phyloP scores from a whole-genome alignment of 805 yeast genomes.

The Candida montana region DNA sequence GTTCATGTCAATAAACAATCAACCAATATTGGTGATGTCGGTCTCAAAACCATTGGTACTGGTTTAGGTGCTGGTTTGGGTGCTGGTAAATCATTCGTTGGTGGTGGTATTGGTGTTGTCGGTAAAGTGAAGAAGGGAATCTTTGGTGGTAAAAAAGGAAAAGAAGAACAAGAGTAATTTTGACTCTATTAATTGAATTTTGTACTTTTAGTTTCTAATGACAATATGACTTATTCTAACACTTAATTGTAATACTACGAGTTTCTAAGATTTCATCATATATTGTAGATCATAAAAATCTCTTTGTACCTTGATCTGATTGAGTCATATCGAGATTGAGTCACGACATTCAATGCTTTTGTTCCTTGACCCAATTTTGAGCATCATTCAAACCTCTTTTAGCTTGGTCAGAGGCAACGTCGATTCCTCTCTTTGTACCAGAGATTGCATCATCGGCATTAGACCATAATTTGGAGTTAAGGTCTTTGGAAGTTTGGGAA shows the following conservation, averaged over 20 bases:
- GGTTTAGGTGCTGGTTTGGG: slow-evolving; percentile 43
- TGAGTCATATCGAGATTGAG: no score
- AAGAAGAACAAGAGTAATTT: slow-evolving; percentile 1
- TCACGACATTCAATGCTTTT: slow-evolving; percentile 8
- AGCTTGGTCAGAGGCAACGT: slow-evolving; percentile 17
- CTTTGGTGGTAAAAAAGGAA: slow-evolving; percentile 28
- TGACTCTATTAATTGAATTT: no score
- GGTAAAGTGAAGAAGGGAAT: slow-evolving; percentile 37
- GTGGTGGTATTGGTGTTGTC: slow-evolving; percentile 40
- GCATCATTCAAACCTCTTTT: slow-evolving; percentile 20
- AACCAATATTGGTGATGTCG: slow-evolving; percentile 41
- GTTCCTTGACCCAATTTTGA: slow-evolving; percentile 20
- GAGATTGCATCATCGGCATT: slow-evolving; percentile 27
- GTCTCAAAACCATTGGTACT: slow-evolving; percentile 46
- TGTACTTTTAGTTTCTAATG: no score
- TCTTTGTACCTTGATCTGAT: no score
- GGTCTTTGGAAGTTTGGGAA: slow-evolving; percentile 15
- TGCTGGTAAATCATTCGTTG: slow-evolving; percentile 37
- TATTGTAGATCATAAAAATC: no score
- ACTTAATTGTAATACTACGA: no score
- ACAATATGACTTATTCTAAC: no score
- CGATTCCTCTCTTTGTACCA: slow-evolving; percentile 23
- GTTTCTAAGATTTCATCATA: no score
- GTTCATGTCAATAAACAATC: slow-evolving; percentile 35
- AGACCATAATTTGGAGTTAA: slow-evolving; percentile 26